Conservation (phyloP, 192 early-diverging fungal species). For the Lunasporangiospora selenospora region DNA sequence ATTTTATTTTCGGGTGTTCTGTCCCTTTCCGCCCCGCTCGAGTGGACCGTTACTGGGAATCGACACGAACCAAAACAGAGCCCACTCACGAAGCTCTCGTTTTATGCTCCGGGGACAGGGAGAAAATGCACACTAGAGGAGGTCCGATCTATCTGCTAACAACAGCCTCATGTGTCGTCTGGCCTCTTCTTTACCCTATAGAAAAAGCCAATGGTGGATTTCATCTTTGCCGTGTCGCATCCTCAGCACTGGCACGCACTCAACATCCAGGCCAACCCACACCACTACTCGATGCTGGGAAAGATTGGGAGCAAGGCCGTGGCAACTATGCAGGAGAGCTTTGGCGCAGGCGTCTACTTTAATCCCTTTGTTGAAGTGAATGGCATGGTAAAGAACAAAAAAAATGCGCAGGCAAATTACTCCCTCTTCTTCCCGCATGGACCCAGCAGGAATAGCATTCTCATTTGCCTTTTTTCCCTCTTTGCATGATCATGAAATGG, state of each 20-base stretch:
- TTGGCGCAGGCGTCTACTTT: conserved; percentile 95
- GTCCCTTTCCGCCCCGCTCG: too few species aligned
- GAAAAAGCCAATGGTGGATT: conserved; percentile 90
- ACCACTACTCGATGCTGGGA: conserved; percentile 90
- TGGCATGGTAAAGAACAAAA: conserved; percentile 68
- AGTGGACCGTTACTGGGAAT: too few species aligned
- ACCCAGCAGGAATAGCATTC: conserved; percentile 5
- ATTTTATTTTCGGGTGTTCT: too few species aligned
- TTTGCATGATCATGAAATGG: background rate
- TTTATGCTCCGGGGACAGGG: too few species aligned
- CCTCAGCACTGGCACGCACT: conserved; percentile 97
- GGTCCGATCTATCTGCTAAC: too few species aligned
- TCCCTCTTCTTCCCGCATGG: background rate
- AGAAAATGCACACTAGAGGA: too few species aligned
- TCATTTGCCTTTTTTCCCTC: conserved; percentile 1
- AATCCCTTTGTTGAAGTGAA: conserved; percentile 92
- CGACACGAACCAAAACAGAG: too few species aligned
- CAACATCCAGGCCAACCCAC: conserved; percentile 90
- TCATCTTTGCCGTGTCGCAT: conserved; percentile 95
- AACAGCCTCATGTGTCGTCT: background rate
- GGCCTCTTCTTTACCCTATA: conserved; percentile 11
- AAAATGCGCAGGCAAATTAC: background rate
- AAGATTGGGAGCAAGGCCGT: conserved; percentile 77
- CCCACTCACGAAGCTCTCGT: too few species aligned
- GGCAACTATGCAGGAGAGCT: conserved; percentile 76